Conservation (phyloP, 139 green algal genomes). For the Micractinium conductrix region DNA sequence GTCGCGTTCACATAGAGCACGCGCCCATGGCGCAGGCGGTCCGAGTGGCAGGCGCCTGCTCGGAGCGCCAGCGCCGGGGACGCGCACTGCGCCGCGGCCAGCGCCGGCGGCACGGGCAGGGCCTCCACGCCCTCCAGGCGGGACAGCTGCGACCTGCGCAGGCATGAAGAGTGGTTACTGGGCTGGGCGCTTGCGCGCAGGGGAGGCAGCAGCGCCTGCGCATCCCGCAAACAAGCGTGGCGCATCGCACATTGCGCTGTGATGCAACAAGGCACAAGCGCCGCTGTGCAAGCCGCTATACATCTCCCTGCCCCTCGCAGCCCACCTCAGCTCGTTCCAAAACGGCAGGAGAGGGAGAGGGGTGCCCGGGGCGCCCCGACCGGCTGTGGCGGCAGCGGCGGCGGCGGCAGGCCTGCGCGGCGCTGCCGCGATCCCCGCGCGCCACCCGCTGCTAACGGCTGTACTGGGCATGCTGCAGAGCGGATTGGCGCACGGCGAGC, state of each 20-base stretch:
- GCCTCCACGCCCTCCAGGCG: constrained; percentile 2
- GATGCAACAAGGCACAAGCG: neutral
- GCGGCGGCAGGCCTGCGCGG: neutral
- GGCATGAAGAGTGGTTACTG: neutral
- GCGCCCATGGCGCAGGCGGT: constrained; percentile 17
- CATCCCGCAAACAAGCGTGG: too few species aligned
- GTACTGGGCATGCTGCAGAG: too few species aligned
- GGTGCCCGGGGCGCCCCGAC: neutral
- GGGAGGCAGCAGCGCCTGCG: too few species aligned
- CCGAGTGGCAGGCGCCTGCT: constrained; percentile 1
- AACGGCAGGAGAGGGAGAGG: constrained; percentile 16
- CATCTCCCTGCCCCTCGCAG: neutral
- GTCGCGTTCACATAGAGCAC: neutral
- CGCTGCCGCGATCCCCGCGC: too few species aligned
- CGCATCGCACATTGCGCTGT: neutral
- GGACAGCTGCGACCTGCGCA: neutral
- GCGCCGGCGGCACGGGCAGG: neutral
- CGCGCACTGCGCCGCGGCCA: neutral
- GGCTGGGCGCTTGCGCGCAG: too few species aligned
- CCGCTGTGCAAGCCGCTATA: neutral
- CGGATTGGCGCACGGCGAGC: neutral
- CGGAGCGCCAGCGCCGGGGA: neutral
- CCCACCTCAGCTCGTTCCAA: constrained; percentile 8
- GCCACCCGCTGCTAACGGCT: too few species aligned
- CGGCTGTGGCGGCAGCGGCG: neutral